Evolutionary conservation across 352 stramenopile species (phyloP).

Genomic region (Globisporangium okanoganense): DNA sequence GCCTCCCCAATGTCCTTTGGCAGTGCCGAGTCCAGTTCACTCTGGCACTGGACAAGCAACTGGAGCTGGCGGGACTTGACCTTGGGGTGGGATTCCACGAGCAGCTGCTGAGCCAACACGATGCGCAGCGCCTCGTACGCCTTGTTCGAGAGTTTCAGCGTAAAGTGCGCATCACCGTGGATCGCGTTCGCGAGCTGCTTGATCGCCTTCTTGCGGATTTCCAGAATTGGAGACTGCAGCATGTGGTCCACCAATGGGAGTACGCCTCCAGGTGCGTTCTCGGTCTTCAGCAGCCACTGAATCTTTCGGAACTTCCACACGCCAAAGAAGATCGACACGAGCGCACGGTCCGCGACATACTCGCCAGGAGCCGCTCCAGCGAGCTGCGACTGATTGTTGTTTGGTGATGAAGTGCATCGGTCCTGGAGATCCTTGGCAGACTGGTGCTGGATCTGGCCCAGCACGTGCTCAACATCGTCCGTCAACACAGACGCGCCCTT

Average conservation of each 20-base stretch:
- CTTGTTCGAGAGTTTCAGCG: conserved; percentile 7
- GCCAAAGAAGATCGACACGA: conserved; percentile 49
- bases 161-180: conserved; percentile 8
- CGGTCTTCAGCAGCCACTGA: conserved; percentile 8
- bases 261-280: not conserved
- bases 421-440: conserved; percentile 26
- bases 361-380: conserved; percentile 21
- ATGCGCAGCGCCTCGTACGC: conserved; percentile 23
- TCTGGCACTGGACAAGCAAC: conserved; percentile 40
- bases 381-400: not conserved
- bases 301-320: conserved; percentile 10
- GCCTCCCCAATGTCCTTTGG: conserved; percentile 13
- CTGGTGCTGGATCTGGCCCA: conserved; percentile 24
- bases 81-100: conserved; percentile 67
- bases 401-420: conserved; percentile 9
- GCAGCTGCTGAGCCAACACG: conserved; percentile 42
- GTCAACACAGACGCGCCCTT: conserved; percentile 14
- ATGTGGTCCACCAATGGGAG: conserved; percentile 27
- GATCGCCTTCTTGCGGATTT: conserved; percentile 57
- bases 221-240: conserved; percentile 39
- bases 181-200: conserved; percentile 48
- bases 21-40: conserved; percentile 13
- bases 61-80: conserved; percentile 49
- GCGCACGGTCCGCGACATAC: conserved; percentile 41
- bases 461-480: conserved; percentile 11